Evolutionary conservation across 2,329 filamentous ascomycete species (phyloP).

Genomic region (Tolypocladium sp.): DNA sequence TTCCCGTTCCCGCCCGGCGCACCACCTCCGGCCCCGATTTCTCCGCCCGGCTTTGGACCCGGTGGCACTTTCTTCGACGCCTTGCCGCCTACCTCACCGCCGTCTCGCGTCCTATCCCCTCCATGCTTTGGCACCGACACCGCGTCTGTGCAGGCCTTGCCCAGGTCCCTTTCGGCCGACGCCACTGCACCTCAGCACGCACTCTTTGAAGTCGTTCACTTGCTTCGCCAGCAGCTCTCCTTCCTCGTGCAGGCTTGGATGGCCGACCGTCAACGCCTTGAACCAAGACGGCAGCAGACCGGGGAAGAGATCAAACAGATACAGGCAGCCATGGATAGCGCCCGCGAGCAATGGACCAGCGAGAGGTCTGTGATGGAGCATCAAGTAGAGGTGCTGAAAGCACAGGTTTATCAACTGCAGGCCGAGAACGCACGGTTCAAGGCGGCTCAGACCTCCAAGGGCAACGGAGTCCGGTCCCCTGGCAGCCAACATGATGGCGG

Average conservation of each 20-base stretch:
- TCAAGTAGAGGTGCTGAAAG: neutral
- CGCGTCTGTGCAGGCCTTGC: neutral
- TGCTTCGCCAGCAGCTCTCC: conserved; percentile 1
- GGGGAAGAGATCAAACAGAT: neutral
- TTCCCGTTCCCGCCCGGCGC: neutral
- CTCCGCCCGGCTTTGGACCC: neutral
- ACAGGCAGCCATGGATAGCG: neutral
- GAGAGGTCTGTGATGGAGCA: neutral
- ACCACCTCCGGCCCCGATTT: neutral
- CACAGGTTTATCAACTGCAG: neutral
- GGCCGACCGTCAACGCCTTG: conserved; percentile 1
- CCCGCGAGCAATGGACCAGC: neutral
- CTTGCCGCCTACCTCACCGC: neutral
- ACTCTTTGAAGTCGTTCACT: neutral
- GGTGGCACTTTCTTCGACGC: neutral
- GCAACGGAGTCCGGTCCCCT: neutral
- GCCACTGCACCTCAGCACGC: neutral
- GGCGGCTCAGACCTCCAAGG: neutral
- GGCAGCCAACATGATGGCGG: neutral
- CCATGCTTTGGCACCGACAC: neutral
- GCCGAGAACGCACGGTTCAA: neutral
- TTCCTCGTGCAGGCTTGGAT: conserved; percentile 3
- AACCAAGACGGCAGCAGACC: neutral
- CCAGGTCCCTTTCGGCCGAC: neutral
- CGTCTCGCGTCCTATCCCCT: neutral